Conservation (phyloP, 2,329 filamentous ascomycete species). For the Dactylellina cionopaga region DNA sequence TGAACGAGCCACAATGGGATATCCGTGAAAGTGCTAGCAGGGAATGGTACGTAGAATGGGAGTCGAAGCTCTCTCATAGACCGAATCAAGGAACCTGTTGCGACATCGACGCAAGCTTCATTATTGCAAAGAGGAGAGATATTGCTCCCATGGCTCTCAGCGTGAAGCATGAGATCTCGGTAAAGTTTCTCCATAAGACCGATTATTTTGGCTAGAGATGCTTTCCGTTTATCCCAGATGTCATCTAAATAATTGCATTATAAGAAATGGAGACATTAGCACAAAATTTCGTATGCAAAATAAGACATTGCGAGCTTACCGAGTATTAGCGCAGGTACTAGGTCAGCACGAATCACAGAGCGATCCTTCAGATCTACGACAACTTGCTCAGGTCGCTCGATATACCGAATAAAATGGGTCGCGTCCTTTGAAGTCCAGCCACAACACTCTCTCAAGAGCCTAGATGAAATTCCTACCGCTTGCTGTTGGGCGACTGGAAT, state of each 20-base stretch:
- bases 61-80: conserved; percentile 20
- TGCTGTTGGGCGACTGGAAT: conserved; percentile 7
- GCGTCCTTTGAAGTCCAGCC: conserved; percentile 27
- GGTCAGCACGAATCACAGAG: conserved; percentile 8
- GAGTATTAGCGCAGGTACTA: conserved; percentile 4
- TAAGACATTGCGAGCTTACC: background rate
- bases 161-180: conserved; percentile 3
- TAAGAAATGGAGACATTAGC: background rate
- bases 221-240: conserved; percentile 14
- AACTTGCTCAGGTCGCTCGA: background rate
- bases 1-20: conserved; percentile 15
- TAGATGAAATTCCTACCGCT: conserved; percentile 14
- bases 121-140: background rate
- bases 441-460: conserved; percentile 10
- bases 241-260: conserved; percentile 13
- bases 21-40: conserved; percentile 2
- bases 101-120: conserved; percentile 6
- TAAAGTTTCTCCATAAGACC: conserved; percentile 3
- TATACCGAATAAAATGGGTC: conserved; percentile 15
- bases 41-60: conserved; percentile 6
- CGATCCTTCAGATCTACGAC: conserved; percentile 11
- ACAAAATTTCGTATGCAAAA: background rate
- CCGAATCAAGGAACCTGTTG: conserved; percentile 8
- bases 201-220: conserved; percentile 1
- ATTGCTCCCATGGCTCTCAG: background rate